These are phyloP conservation scores for Lipomyces lipofer DNA, from an alignment of 805 yeast species.

Conservation along the genomic window DNA sequence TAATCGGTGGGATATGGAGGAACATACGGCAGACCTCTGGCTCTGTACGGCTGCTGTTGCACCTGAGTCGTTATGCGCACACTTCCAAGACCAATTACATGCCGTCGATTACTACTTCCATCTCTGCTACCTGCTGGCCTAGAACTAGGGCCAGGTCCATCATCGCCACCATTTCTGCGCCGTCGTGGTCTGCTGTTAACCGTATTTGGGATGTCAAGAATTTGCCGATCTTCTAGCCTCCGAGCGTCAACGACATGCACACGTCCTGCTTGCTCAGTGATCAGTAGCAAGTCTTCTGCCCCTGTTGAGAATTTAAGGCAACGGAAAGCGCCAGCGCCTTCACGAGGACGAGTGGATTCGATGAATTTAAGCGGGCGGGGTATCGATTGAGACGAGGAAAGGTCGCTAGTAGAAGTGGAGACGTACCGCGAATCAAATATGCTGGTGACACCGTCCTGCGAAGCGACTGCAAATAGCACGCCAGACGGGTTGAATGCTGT, in stretches of 20 bases:
- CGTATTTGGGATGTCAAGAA: constrained; percentile 45
- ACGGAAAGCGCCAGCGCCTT: constrained; percentile 63
- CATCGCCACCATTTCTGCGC: neutral
- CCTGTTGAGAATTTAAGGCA: constrained; percentile 63
- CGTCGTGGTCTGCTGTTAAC: neutral
- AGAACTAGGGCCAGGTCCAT: no score
- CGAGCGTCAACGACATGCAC: constrained; percentile 83
- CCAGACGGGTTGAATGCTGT: constrained; percentile 79
- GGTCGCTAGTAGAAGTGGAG: constrained; percentile 51
- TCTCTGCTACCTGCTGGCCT: no score
- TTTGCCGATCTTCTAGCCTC: constrained; percentile 71
- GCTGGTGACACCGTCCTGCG: constrained; percentile 80
- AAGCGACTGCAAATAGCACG: constrained; percentile 68
- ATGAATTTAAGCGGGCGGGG: constrained; percentile 41
- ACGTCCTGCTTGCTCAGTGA: constrained; percentile 83
- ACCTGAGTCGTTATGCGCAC: neutral
- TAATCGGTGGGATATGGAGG: neutral
- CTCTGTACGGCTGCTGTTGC: neutral
- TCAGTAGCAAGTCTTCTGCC: constrained; percentile 70
- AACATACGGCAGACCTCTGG: neutral
- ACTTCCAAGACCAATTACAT: no score
- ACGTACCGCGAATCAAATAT: constrained; percentile 74
- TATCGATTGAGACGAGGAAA: neutral
- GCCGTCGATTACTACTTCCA: no score
- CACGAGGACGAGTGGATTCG: constrained; percentile 46